Evolutionary conservation across 768 basidiomycete species (phyloP).

Genomic region (Dentipellis sp.): DNA sequence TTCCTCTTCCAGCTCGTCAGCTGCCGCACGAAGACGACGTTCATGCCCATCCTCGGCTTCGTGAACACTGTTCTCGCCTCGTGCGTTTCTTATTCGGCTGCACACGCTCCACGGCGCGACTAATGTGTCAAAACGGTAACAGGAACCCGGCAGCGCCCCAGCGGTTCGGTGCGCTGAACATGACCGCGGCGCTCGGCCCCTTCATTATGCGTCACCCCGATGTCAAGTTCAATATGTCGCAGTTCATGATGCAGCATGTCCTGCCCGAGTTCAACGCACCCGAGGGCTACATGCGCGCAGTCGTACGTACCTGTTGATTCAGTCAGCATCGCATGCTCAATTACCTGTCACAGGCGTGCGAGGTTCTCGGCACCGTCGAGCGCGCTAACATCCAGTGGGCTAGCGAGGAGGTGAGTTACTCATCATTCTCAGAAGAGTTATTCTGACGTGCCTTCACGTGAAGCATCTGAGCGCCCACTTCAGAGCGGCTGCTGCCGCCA

Average conservation of each 20-base stretch:
- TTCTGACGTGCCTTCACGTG: neutral
- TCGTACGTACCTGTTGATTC: conserved; percentile 38
- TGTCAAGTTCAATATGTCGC: conserved; percentile 68
- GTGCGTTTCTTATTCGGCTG: conserved; percentile 27
- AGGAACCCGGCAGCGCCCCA: conserved; percentile 50
- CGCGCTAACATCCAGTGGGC: conserved; percentile 64
- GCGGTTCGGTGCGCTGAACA: conserved; percentile 79
- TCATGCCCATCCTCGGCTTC: conserved; percentile 71
- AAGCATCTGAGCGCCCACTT: conserved; percentile 60
- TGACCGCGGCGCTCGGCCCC: conserved; percentile 65
- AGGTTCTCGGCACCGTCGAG: conserved; percentile 68
- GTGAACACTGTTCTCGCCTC: conserved; percentile 66
- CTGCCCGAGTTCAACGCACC: conserved; percentile 57
- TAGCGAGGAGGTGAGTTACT: conserved; percentile 42
- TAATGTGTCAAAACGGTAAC: neutral
- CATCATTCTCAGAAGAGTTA: neutral
- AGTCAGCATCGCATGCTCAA: neutral
- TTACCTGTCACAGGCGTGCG: conserved; percentile 52
- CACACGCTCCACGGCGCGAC: neutral
- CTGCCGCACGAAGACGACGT: conserved; percentile 74
- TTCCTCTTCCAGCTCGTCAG: conserved; percentile 74
- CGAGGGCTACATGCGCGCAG: conserved; percentile 69
- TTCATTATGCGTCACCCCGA: conserved; percentile 83
- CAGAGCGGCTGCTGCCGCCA: conserved; percentile 50
- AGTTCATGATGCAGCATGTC: conserved; percentile 66